Percentiles rank a stretch among this genome's conserved stretches.
phyloP scores from a whole-genome alignment of 2,329 filamentous ascomycete genomes.

The Paramyrothecium sp. region DNA sequence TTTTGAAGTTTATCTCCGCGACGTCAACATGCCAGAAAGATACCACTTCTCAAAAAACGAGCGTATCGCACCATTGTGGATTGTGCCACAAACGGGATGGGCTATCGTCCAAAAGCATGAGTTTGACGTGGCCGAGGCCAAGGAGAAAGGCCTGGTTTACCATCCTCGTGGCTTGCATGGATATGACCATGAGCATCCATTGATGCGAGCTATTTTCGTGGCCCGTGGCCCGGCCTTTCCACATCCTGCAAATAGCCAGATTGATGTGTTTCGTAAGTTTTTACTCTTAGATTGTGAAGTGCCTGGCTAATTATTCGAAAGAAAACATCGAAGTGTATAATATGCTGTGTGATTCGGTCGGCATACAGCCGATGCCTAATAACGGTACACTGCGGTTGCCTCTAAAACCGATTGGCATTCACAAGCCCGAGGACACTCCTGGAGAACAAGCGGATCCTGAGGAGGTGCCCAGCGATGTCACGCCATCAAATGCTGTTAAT shows the following conservation, averaged over 20 bases:
- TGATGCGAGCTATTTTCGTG: constrained; percentile 96
- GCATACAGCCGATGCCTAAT: constrained; percentile 71
- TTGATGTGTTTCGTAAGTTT: constrained; percentile 81
- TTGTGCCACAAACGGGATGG: constrained; percentile 90
- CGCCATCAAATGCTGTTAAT: constrained; percentile 1
- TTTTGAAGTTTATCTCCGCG: constrained; percentile 83
- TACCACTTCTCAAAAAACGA: constrained; percentile 89
- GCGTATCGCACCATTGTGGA: constrained; percentile 92
- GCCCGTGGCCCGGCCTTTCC: constrained; percentile 91
- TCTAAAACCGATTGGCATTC: constrained; percentile 60
- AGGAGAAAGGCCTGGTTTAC: constrained; percentile 65
- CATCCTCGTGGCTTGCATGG: constrained; percentile 85
- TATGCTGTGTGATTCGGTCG: constrained; percentile 85
- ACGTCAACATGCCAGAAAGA: constrained; percentile 83
- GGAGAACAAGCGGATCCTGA: constrained; percentile 55
- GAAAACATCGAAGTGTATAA: constrained; percentile 97
- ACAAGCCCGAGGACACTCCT: constrained; percentile 48
- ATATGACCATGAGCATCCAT: constrained; percentile 89
- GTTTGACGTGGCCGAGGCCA: constrained; percentile 68
- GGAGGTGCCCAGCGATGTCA: constrained; percentile 15
- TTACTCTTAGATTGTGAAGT: neutral
- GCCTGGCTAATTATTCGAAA: constrained; percentile 34
- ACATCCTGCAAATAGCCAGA: constrained; percentile 74
- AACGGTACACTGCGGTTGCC: constrained; percentile 84
- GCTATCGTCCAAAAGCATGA: constrained; percentile 80